Base-by-base conservation (phyloP, 78 protist genomes). In the Dictyostelium intermedium region DNA sequence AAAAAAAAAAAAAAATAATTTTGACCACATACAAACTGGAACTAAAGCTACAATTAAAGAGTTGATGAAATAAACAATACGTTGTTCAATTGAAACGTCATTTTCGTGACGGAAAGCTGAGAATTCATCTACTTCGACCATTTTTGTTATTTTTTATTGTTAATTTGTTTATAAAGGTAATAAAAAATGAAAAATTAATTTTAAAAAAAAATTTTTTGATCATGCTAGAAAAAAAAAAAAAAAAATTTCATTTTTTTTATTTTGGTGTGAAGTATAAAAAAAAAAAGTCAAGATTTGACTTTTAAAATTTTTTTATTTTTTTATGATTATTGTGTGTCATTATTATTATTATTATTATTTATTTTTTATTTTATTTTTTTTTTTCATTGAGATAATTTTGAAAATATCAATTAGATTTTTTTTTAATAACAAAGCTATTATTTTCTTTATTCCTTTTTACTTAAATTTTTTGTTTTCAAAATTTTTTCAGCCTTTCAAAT, bases 31-130 rank as follows among this genome's bases (percentile, higher is more conserved):
- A 87, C 93, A 87, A 66, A 87, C 72, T 87, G 93, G 93, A 34
- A 87, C 85, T 47, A 80, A 53, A 32, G 93, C 39, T 27, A 79
- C 93, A 47, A 87, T 61, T 16, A 79, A 69, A 30, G 82, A 43
- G 32, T 79, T 87, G 76, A 87, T 87, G 70, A 87, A 87, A 66
- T 87, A 87, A 47, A 87, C 82, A 39, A 87, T 60, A 61, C 85
- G 82, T 78, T 87, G 93, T 79, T 87, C 93, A 60, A 34, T 66
- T 77, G 93, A 87, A 66, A 87, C 93, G 45, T 8, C n/a, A 41
- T 82, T 78, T 87, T 87, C 93, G 53, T 66, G 80, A 66, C 85
- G 93, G 81, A 66, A 87, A 18, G 93, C 93, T 61, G 93, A 82
- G 77, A 63, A 82, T 63, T 82, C 79, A n/a, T 82, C 87, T 50